phyloP scores from a whole-genome alignment of 768 basidiomycete genomes.

The Lentinus brumalis region DNA sequence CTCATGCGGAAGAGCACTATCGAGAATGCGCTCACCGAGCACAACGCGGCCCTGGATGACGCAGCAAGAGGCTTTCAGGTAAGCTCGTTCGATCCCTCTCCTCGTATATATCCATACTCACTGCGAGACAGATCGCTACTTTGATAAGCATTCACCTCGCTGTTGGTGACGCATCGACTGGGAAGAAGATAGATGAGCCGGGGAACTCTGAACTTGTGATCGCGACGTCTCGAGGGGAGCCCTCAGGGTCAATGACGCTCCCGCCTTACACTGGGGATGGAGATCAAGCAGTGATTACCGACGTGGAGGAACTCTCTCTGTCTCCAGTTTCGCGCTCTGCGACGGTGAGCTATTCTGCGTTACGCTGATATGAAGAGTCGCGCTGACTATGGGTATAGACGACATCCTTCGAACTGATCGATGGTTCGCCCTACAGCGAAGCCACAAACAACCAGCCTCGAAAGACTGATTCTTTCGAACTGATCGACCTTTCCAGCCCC shows the following conservation, averaged over 20 bases:
- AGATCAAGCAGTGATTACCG: background rate
- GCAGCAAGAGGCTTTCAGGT: constrained; percentile 52
- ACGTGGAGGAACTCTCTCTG: constrained; percentile 1
- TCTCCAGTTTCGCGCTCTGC: constrained; percentile 6
- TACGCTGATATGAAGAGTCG: background rate
- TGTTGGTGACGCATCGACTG: constrained; percentile 25
- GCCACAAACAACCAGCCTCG: background rate
- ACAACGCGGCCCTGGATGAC: constrained; percentile 41
- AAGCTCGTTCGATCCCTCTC: background rate
- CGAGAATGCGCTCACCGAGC: constrained; percentile 40
- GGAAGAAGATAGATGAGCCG: constrained; percentile 1
- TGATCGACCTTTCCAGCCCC: background rate
- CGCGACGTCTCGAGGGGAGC: background rate
- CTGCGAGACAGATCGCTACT: constrained; percentile 40
- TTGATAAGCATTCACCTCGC: constrained; percentile 50
- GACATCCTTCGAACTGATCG: background rate
- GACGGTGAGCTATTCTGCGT: background rate
- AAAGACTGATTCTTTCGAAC: background rate
- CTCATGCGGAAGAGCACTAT: constrained; percentile 43
- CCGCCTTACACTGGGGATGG: background rate
- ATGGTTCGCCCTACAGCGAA: no score
- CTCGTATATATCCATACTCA: background rate
- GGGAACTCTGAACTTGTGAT: background rate
- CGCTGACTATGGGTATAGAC: background rate
- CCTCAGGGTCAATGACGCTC: background rate